Evolutionary conservation across 2,329 filamentous ascomycete species (phyloP).

Genomic region (Aspergillus quadricinctus): DNA sequence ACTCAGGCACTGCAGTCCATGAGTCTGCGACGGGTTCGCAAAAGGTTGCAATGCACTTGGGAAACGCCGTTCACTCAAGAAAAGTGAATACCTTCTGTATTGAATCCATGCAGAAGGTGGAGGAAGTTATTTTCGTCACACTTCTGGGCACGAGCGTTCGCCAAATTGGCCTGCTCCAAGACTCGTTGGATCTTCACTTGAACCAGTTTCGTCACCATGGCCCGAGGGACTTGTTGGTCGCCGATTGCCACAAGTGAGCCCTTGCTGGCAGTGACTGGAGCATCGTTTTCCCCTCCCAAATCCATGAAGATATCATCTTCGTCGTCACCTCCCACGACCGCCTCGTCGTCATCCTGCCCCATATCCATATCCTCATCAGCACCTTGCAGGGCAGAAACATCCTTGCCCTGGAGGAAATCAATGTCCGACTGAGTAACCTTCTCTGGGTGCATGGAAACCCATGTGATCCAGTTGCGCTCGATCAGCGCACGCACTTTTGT

Average conservation of each 20-base stretch:
- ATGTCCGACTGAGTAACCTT: constrained; percentile 48
- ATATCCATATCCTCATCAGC: constrained; percentile 21
- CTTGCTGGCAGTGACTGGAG: constrained; percentile 55
- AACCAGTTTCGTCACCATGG: constrained; percentile 70
- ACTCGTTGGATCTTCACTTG: constrained; percentile 75
- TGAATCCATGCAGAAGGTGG: constrained; percentile 66
- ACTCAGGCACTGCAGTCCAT: neutral
- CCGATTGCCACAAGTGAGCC: constrained; percentile 35
- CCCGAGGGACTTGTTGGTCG: constrained; percentile 64
- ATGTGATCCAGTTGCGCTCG: constrained; percentile 16
- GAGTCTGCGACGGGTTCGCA: neutral
- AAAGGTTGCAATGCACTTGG: neutral
- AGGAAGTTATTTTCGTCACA: constrained; percentile 88
- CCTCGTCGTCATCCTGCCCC: constrained; percentile 43
- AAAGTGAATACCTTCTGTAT: constrained; percentile 17
- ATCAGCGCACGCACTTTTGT: constrained; percentile 50
- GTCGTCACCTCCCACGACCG: constrained; percentile 31
- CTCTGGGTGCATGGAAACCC: constrained; percentile 25
- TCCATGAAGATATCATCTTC: constrained; percentile 45
- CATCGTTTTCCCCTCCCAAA: constrained; percentile 23
- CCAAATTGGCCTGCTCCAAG: constrained; percentile 68
- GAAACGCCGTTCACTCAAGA: neutral
- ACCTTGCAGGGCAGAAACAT: neutral
- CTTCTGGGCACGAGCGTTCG: constrained; percentile 70
- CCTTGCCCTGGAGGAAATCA: constrained; percentile 37